A percentile compares a stretch with the other conserved stretches of the same genome.
Evolutionary conservation across 352 stramenopile genomes (phyloP).

Genomic region (Pythium aristosporum): DNA sequence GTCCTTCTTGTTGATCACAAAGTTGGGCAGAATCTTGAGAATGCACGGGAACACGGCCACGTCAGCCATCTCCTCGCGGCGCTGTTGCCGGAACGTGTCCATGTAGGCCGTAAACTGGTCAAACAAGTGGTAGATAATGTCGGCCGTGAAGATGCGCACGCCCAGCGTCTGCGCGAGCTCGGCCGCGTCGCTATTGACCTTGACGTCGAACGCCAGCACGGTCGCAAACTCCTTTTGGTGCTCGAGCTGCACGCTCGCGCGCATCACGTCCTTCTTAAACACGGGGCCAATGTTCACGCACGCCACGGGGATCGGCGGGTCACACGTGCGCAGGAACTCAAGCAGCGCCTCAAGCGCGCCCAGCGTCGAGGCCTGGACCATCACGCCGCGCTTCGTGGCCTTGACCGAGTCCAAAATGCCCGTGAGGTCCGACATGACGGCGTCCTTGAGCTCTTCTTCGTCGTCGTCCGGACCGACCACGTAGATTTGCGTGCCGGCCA

Average conservation of each 20-base stretch:
- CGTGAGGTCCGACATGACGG: constrained; percentile 96
- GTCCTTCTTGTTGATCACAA: constrained; percentile 99
- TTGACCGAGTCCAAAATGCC: constrained; percentile 95
- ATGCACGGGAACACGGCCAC: constrained; percentile 95
- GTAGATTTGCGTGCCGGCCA: constrained; percentile 97
- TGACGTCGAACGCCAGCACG: constrained; percentile 99
- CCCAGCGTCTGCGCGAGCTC: constrained; percentile 90
- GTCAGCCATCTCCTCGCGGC: constrained; percentile 90
- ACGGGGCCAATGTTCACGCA: constrained; percentile 98
- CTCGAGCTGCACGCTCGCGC: constrained; percentile 98
- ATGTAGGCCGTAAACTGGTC: constrained; percentile 99
- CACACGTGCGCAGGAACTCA: constrained; percentile 95
- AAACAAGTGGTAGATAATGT: constrained; percentile 99
- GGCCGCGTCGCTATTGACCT: constrained; percentile 93
- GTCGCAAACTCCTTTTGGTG: constrained; percentile 97
- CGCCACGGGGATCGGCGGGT: constrained; percentile 93
- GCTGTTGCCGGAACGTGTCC: constrained; percentile 91
- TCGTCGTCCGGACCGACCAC: constrained; percentile 96
- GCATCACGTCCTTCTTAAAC: constrained; percentile 99
- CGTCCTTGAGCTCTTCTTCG: constrained; percentile 97
- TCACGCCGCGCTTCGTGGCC: constrained; percentile 95
- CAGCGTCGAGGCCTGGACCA: constrained; percentile 98
- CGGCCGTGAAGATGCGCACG: constrained; percentile 98
- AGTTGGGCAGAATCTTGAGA: constrained; percentile 97
- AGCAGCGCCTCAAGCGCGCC: constrained; percentile 98